Evolutionary conservation across 164 flowering plant species (phyloP).

Genomic region (Liquidambar formosana): DNA sequence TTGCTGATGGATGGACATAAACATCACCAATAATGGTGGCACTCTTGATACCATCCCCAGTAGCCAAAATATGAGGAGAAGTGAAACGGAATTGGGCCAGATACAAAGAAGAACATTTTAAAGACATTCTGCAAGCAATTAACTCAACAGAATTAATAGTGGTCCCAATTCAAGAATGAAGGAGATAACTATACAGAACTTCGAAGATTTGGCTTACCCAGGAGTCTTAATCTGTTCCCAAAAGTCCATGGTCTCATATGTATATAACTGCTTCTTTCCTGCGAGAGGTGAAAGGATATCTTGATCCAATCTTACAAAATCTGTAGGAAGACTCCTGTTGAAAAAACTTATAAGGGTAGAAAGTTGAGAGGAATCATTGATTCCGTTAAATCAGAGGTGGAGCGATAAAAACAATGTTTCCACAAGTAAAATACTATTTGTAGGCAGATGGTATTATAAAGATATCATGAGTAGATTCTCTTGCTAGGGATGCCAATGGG

Average conservation of each 20-base stretch:
- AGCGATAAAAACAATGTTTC: no score
- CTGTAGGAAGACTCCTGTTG: slow-evolving; percentile 68
- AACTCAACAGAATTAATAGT: background rate
- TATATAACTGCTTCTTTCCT: slow-evolving; percentile 89
- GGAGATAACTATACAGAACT: background rate
- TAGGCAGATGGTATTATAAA: no score
- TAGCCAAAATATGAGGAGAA: slow-evolving; percentile 77
- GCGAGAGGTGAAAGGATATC: slow-evolving; percentile 97
- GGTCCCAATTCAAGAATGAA: background rate
- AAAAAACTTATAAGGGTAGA: slow-evolving; percentile 14
- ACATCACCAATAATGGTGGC: slow-evolving; percentile 83
- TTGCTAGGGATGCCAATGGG: no score
- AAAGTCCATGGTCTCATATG: slow-evolving; percentile 83
- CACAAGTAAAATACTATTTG: no score
- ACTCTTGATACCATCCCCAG: slow-evolving; percentile 76
- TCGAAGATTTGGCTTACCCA: slow-evolving; percentile 48
- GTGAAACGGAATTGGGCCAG: slow-evolving; percentile 72
- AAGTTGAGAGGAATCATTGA: background rate
- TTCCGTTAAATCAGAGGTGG: no score
- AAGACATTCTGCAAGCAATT: slow-evolving; percentile 70
- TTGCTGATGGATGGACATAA: slow-evolving; percentile 95
- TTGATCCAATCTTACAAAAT: slow-evolving; percentile 95
- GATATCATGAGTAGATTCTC: no score
- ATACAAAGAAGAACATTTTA: slow-evolving; percentile 85
- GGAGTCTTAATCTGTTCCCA: slow-evolving; percentile 99